Evolutionary conservation across 805 yeast genomes (phyloP).

Genomic region (Ogataea siamensis): DNA sequence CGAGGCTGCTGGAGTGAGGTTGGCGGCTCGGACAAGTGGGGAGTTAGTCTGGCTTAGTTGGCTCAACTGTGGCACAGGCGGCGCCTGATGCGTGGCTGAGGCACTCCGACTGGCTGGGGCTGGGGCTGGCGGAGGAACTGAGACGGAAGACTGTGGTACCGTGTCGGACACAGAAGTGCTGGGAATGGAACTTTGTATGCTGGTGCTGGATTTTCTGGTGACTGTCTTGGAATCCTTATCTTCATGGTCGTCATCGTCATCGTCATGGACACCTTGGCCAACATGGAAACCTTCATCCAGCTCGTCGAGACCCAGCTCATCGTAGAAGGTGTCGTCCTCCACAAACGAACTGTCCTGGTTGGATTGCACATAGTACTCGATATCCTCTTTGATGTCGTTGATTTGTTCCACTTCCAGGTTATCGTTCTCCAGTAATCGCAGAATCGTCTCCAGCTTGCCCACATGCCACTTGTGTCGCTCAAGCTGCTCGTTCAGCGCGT

Average conservation of each 20-base stretch:
- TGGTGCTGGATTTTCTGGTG: conserved; percentile 9
- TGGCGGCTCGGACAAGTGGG: conserved; percentile 19
- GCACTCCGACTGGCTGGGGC: conserved; percentile 4
- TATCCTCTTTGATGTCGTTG: conserved; percentile 79
- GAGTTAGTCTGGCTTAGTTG: conserved; percentile 15
- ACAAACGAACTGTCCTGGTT: conserved; percentile 91
- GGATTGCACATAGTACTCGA: conserved; percentile 88
- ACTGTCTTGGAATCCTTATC: conserved; percentile 9
- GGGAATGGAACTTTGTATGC: conserved; percentile 8
- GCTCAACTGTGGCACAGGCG: background rate
- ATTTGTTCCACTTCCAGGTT: conserved; percentile 75
- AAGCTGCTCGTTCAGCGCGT: conserved; percentile 58
- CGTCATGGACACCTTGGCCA: conserved; percentile 14
- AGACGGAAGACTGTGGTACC: conserved; percentile 14
- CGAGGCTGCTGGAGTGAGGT: conserved; percentile 14
- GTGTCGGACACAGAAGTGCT: conserved; percentile 13
- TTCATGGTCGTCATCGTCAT: conserved; percentile 7
- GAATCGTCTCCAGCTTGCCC: conserved; percentile 70
- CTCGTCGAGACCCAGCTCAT: conserved; percentile 71
- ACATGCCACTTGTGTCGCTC: conserved; percentile 81
- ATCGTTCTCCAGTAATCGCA: conserved; percentile 76
- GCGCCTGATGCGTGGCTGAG: background rate
- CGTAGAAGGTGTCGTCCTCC: conserved; percentile 91
- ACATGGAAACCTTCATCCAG: conserved; percentile 32
- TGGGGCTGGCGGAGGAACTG: conserved; percentile 11